phyloP scores from a whole-genome alignment of 345 rosid genomes.

The Cochlearia excelsa region DNA sequence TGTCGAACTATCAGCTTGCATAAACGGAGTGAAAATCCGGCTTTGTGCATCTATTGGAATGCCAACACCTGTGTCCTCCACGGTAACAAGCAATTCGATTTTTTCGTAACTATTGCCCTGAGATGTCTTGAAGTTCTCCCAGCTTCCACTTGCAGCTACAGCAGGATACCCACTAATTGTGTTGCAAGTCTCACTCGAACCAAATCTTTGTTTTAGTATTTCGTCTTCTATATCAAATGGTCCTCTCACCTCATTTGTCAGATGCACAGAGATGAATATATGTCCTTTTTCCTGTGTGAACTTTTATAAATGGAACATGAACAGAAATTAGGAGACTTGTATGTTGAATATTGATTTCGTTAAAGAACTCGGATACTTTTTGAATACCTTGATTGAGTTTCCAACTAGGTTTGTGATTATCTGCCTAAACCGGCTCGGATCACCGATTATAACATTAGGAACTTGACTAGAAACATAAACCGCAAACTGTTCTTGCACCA shows the following conservation, averaged over 20 bases:
- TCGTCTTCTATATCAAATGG: conserved; percentile 17
- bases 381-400: conserved; percentile 76
- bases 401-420: conserved; percentile 93
- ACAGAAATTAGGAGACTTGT: not conserved
- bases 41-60: conserved; percentile 72
- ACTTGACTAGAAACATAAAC: conserved; percentile 76
- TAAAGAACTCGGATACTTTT: not conserved
- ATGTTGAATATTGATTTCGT: not conserved
- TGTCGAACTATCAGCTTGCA: conserved; percentile 98
- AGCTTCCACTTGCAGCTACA: conserved; percentile 77
- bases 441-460: conserved; percentile 81
- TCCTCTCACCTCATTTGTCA: conserved; percentile 51
- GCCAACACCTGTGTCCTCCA: conserved; percentile 94
- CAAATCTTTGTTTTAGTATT: not conserved
- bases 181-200: conserved; percentile 25
- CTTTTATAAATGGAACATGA: conserved; percentile 33
- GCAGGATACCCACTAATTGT: conserved; percentile 70
- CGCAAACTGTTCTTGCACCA: conserved; percentile 50
- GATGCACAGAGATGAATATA: conserved; percentile 69
- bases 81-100: conserved; percentile 66
- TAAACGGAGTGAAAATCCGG: conserved; percentile 86
- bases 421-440: conserved; percentile 80
- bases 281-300: conserved; percentile 71
- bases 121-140: conserved; percentile 57
- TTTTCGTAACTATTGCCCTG: conserved; percentile 32